These are phyloP conservation scores for Termitomyces sp. DNA, from an alignment of 768 basidiomycete species.

Conservation along the genomic window DNA sequence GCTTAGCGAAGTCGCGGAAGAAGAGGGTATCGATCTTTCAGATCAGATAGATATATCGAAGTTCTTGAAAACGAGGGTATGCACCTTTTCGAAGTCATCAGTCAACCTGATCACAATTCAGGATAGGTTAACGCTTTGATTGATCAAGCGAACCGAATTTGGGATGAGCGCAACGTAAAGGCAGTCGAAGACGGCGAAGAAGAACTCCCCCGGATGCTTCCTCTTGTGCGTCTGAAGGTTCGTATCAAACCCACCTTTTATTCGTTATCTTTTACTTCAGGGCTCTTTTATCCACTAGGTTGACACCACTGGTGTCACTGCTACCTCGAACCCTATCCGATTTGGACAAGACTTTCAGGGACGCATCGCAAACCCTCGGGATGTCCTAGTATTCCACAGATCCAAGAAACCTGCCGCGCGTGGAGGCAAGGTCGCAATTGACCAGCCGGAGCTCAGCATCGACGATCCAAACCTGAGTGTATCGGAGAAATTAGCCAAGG, in stretches of 20 bases:
- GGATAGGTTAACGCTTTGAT: slow-evolving; percentile 74
- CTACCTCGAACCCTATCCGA: slow-evolving; percentile 92
- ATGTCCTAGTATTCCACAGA: slow-evolving; percentile 87
- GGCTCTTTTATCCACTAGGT: slow-evolving; percentile 43
- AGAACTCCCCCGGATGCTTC: slow-evolving; percentile 67
- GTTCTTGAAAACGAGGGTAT: slow-evolving; percentile 68
- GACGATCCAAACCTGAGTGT: slow-evolving; percentile 65
- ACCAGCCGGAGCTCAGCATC: slow-evolving; percentile 76
- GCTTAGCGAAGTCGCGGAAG: slow-evolving; percentile 72
- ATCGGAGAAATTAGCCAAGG: slow-evolving; percentile 70
- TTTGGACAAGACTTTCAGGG: slow-evolving; percentile 96
- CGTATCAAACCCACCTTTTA: background rate
- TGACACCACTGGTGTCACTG: slow-evolving; percentile 84
- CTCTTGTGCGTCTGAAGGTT: slow-evolving; percentile 82
- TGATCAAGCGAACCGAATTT: slow-evolving; percentile 66
- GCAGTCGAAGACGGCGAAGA: slow-evolving; percentile 60
- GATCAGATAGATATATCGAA: slow-evolving; percentile 83
- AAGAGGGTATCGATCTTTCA: slow-evolving; percentile 67
- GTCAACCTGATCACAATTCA: background rate
- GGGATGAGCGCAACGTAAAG: slow-evolving; percentile 67
- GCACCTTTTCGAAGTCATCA: background rate
- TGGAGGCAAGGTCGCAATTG: slow-evolving; percentile 55
- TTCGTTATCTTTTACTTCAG: background rate
- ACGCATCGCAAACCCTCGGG: slow-evolving; percentile 88
- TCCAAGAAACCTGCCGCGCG: slow-evolving; percentile 56